Evolutionary conservation across 1,284 basidiomycete species (phyloP).

Genomic region (Inonotus hispidus): DNA sequence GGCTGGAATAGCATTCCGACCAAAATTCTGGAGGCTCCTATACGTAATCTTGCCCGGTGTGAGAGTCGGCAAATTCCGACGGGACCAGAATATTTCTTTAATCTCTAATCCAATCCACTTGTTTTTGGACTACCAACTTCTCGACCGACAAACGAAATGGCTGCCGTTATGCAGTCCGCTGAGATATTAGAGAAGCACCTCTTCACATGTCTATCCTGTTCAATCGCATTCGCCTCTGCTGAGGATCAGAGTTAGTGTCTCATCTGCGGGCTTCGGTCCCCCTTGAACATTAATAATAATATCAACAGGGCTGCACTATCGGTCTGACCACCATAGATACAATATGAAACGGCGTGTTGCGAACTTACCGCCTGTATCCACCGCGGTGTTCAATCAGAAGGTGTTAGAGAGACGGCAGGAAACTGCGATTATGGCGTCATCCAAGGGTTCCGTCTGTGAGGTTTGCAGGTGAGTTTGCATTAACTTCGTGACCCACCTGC

Average conservation of each 20-base stretch:
- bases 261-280: conserved; percentile 19
- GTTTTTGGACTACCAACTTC: neutral
- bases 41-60: too few relatives aligned
- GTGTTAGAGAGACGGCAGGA: conserved; percentile 77
- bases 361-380: conserved; percentile 81
- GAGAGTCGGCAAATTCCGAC: neutral
- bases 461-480: conserved; percentile 67
- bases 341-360: conserved; percentile 98
- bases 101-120: neutral
- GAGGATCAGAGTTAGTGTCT: conserved; percentile 73
- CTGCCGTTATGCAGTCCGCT: neutral
- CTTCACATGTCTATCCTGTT: conserved; percentile 92
- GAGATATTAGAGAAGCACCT: conserved; percentile 26
- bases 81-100: neutral
- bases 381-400: conserved; percentile 83
- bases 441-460: conserved; percentile 64
- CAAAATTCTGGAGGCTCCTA: too few relatives aligned
- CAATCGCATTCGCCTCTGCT: conserved; percentile 82
- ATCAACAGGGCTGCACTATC: conserved; percentile 75
- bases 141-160: neutral
- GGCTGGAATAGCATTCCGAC: too few relatives aligned
- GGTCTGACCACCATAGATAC: conserved; percentile 94
- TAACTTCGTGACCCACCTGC: conserved; percentile 1
- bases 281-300: neutral
- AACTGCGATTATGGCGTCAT: conserved; percentile 62